phyloP scores from a whole-genome alignment of 208 protist species.

The Acanthamoeba lenticulata region DNA sequence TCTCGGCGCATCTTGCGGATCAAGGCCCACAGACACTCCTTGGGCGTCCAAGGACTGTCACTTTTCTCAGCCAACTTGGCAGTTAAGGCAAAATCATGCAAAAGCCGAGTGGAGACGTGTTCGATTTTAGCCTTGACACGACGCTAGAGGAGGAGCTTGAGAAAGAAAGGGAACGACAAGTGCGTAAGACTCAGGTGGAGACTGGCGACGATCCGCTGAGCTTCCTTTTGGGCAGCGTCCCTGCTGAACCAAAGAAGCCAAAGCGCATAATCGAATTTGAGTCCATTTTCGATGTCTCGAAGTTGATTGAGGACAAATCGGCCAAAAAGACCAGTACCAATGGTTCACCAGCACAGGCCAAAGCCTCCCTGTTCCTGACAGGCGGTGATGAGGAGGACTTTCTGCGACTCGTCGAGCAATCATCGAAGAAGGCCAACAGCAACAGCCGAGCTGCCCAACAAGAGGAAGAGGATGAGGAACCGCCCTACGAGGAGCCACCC shows the following conservation, averaged over 20 bases:
- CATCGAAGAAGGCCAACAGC: constrained; percentile 11
- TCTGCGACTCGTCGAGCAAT: constrained; percentile 26
- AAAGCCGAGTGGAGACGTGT: not conserved
- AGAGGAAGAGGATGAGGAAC: constrained; percentile 3
- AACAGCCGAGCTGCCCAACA: not conserved
- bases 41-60: too few relatives aligned
- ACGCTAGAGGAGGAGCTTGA: constrained; percentile 39
- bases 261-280: not conserved
- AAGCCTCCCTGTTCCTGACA: not conserved
- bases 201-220: not conserved
- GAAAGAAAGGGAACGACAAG: not conserved
- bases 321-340: not conserved
- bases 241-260: not conserved
- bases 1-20: too few relatives aligned
- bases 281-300: not conserved
- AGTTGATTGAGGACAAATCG: constrained; percentile 27
- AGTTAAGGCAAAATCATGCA: too few relatives aligned
- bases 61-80: too few relatives aligned
- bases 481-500: constrained; percentile 39
- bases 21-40: too few relatives aligned
- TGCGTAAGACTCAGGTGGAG: constrained; percentile 34
- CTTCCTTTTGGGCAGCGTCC: not conserved
- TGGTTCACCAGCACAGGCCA: not conserved
- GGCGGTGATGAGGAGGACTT: constrained; percentile 24
- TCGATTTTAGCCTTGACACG: not conserved